Base-by-base conservation (phyloP, 352 stramenopile species). In the Phytophthora uliginosa region DNA sequence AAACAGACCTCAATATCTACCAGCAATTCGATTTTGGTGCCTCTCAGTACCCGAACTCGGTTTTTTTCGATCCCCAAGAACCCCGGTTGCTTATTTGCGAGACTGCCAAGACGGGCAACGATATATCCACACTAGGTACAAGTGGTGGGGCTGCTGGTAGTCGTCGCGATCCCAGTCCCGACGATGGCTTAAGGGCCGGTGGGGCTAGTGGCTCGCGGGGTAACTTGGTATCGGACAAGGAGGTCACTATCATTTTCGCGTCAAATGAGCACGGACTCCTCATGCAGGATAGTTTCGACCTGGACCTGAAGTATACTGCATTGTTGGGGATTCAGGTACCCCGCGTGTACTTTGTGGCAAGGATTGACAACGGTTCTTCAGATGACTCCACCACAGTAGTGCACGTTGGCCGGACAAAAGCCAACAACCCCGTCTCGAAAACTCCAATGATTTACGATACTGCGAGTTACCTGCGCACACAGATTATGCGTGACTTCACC, bases 401-500 rank as follows among this genome's bases (percentile, higher is more conserved):
- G 28, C 74, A 85, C 31, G 83, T 76, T 63, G 74, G 67, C 8
- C 71, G 75, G 40, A 65, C 61, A 26, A 91, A 87, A 40, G 59
- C 20, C 51, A 72, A 73, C 0, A 77, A 72, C 31, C 69, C 65
- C 17, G 22, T 71, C 7, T 59, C 63, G 0, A 82, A 78, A 62
- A 33, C 51, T 15, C 51, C 66, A 1, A 59, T 52, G 15, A 54
- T 34, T n/a, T 79, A 76, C 26, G 83, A 89, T 34, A 65, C 76
- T 4, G 79, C 83, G 31, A 83, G 73, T 36, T 92, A 92, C 56
- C 51, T 97, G 54, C 76, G 87, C 40, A 87, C 84, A 7, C 88
- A 91, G 71, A 89, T 96, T 51, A 98, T 99, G 95, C 84, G 94
- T 31, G 95, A 99, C 71, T 99, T 99, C 78, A 88, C 95, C 12